phyloP scores from a whole-genome alignment of 345 rosid genomes.

The Salix purpurea region DNA sequence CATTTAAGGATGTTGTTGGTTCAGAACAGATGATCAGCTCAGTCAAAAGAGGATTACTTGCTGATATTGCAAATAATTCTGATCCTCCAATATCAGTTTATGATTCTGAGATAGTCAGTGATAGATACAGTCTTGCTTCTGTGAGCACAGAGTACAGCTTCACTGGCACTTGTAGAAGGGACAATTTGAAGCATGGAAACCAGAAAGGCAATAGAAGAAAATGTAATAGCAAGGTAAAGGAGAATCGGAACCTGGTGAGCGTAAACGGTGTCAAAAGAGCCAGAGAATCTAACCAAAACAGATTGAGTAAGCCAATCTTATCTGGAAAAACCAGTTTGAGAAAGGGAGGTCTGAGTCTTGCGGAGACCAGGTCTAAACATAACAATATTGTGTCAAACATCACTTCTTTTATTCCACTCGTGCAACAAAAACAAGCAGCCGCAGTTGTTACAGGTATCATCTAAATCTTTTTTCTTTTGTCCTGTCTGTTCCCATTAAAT shows the following conservation, averaged over 20 bases:
- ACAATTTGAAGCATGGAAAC: constrained; percentile 38
- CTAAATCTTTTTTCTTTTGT: neutral
- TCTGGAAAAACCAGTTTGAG: constrained; percentile 46
- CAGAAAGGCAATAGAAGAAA: constrained; percentile 44
- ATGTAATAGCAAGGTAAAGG: constrained; percentile 38
- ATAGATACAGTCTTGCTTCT: constrained; percentile 68
- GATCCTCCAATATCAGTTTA: constrained; percentile 41
- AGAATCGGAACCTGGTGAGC: constrained; percentile 33
- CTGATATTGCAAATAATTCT: constrained; percentile 43
- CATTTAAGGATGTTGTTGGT: constrained; percentile 30
- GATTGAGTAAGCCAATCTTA: constrained; percentile 54
- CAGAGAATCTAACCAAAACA: constrained; percentile 39
- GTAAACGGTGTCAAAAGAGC: constrained; percentile 34
- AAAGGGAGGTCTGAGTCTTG: constrained; percentile 37
- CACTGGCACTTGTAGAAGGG: constrained; percentile 39
- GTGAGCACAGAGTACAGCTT: constrained; percentile 47
- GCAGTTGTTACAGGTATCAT: constrained; percentile 54
- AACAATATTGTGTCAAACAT: constrained; percentile 75
- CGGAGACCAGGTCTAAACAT: constrained; percentile 45
- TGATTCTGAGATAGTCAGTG: constrained; percentile 37
- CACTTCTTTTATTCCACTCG: constrained; percentile 74
- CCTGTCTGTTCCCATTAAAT: neutral
- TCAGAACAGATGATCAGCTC: constrained; percentile 28
- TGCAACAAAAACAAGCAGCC: constrained; percentile 71
- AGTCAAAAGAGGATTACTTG: constrained; percentile 53